A percentile compares a stretch with the other conserved stretches of the same genome.
Evolutionary conservation across 441 rosid species (phyloP).

Genomic region (Corymbia calophylla): DNA sequence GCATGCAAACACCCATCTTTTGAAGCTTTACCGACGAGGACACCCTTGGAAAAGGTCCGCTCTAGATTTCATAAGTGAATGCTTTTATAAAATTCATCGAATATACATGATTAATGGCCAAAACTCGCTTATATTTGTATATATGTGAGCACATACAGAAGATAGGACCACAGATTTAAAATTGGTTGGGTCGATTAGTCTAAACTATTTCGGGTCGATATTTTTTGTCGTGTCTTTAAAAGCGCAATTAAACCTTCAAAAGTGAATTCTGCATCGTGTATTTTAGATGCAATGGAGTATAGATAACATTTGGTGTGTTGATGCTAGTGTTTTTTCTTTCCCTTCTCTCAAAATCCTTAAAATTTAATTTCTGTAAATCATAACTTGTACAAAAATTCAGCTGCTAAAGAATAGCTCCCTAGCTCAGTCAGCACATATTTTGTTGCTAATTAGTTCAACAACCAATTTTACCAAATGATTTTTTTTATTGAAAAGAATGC

Average conservation of each 20-base stretch:
- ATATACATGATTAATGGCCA: not conserved
- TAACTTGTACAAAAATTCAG: accelerated
- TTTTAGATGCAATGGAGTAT: not conserved
- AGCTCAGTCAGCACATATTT: not conserved
- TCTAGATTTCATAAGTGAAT: not conserved
- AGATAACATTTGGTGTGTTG: not conserved
- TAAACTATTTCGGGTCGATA: not conserved
- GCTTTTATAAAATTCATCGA: not conserved
- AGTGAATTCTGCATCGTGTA: not conserved
- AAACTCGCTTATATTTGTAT: not conserved
- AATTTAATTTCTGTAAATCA: not conserved
- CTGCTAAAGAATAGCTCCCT: not conserved
- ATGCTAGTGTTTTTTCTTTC: accelerated
- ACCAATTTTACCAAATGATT: not conserved
- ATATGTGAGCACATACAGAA: not conserved
- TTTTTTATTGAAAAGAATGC: not conserved
- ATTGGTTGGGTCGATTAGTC: not conserved
- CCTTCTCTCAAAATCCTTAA: not conserved
- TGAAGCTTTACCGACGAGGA: not conserved
- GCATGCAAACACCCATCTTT: not conserved
- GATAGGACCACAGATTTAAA: not conserved
- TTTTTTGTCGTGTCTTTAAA: not conserved
- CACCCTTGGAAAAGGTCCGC: not conserved
- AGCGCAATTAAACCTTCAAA: not conserved
- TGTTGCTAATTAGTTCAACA: not conserved